Base-by-base conservation (phyloP, 2,329 filamentous ascomycete genomes). In the Dactylellina cionopaga region DNA sequence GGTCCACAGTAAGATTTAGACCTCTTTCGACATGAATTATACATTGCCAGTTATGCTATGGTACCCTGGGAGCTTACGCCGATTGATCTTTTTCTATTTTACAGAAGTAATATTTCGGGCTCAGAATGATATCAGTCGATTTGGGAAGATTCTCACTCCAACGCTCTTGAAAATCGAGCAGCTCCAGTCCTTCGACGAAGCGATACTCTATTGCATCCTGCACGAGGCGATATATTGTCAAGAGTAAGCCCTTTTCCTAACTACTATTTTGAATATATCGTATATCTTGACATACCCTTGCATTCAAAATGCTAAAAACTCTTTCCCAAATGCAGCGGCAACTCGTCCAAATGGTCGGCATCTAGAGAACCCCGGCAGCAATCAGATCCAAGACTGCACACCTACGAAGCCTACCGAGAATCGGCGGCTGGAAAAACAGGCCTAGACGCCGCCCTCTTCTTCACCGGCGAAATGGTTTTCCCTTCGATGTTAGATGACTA, bases 381-480 rank as follows among this genome's bases (percentile, higher is more conserved):
- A 55, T 39, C 69, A 25, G 62, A 72, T 27, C n/a, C 25, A 24
- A 47, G 49, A 44, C 47, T 66, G 2, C 58, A 47, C 9, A 22
- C 43, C 13, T 75, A 64, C 37, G 25, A 72, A 5, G 35, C 39
- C 43, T 39, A 59, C 52, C 27, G 49, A 17, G 6, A 59, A 37
- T 13, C 19, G 2, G 25, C 66, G 80, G 69, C 76, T 79, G 1
- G 78, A 22, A 80, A 83, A 56, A 77, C 83, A 15, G 80, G 82
- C 1, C 80, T 79, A 5, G 77, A 80, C 35, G 75, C 81, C 74
- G 88, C 89, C 0, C 82, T 95, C 19, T 90, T 86, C 80, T 96
- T 97, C 81, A 92, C 91, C 0, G 92, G 93, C 70, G 94, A 98
- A 82, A 97, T 96, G 92, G 83, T 96, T 54, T 96, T 88, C 79